These are phyloP conservation scores for Rutstroemia sydowiana DNA, from an alignment of 2,329 filamentous ascomycete genomes.

Conservation along the genomic window DNA sequence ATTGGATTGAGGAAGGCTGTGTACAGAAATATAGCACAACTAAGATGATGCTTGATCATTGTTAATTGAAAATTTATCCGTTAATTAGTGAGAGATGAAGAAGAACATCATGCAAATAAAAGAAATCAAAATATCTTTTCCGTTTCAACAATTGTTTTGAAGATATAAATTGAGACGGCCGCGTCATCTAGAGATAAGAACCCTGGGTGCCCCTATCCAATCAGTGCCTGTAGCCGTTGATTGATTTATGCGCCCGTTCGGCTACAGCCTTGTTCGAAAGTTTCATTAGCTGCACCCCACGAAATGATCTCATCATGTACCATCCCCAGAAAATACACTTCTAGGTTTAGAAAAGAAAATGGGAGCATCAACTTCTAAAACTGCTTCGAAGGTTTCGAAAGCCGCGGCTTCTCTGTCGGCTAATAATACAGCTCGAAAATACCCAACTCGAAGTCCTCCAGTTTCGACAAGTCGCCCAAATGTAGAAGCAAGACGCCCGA, in stretches of 20 bases:
- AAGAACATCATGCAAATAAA: neutral
- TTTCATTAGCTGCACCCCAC: neutral
- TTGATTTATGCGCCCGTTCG: too few relatives aligned
- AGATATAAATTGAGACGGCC: neutral
- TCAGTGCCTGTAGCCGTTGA: too few relatives aligned
- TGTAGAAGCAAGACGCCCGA: conserved; percentile 2
- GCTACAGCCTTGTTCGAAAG: neutral
- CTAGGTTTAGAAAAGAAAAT: conserved; percentile 12
- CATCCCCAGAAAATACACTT: neutral
- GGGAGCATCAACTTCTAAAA: conserved; percentile 26
- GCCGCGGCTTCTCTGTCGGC: conserved; percentile 13
- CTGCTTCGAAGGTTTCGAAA: conserved; percentile 16
- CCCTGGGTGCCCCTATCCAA: too few relatives aligned
- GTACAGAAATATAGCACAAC: too few relatives aligned
- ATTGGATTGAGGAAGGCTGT: neutral
- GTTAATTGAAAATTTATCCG: too few relatives aligned
- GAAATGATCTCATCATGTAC: neutral
- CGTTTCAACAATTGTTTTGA: neutral
- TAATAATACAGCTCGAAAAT: conserved; percentile 23
- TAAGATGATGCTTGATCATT: too few relatives aligned
- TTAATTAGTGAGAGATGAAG: too few relatives aligned
- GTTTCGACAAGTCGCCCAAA: conserved; percentile 10
- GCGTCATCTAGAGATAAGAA: neutral
- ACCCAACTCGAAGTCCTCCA: conserved; percentile 24
- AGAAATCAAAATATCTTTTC: neutral